Percentiles rank a stretch among this genome's conserved stretches.
Conservation (phyloP, 73 alveolate genomes). For the Durusdinium trenchii region DNA sequence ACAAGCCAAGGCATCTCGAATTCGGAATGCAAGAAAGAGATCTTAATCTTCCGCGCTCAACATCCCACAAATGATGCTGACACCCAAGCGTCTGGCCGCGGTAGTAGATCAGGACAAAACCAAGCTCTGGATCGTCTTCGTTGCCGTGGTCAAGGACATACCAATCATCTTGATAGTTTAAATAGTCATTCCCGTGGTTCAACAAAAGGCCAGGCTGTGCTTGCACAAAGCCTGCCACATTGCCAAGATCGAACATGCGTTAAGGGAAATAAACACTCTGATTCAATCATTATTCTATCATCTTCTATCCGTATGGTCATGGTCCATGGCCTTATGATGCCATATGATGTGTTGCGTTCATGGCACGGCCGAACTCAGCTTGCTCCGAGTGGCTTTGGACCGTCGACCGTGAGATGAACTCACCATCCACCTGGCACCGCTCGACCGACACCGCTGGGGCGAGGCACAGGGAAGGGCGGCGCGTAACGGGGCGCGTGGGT, state of each 20-base stretch:
- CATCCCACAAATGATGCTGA: neutral
- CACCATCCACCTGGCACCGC: slow-evolving; percentile 73
- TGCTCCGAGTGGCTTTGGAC: slow-evolving; percentile 45
- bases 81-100: slow-evolving; percentile 38
- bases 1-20: neutral
- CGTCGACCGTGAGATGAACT: slow-evolving; percentile 84
- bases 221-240: slow-evolving; percentile 84
- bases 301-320: no score
- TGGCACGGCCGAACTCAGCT: no score
- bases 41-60: neutral
- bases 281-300: no score
- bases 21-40: neutral
- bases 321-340: no score
- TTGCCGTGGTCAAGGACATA: slow-evolving; percentile 77
- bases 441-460: no score
- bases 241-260: no score
- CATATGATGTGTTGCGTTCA: no score
- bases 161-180: slow-evolving; percentile 91
- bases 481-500: no score
- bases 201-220: slow-evolving; percentile 56
- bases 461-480: no score
- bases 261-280: no score
- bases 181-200: slow-evolving; percentile 78
- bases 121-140: slow-evolving; percentile 81
- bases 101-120: slow-evolving; percentile 88